phyloP scores from a whole-genome alignment of 2,329 filamentous ascomycete species.

The Hypoxylon sp. region DNA sequence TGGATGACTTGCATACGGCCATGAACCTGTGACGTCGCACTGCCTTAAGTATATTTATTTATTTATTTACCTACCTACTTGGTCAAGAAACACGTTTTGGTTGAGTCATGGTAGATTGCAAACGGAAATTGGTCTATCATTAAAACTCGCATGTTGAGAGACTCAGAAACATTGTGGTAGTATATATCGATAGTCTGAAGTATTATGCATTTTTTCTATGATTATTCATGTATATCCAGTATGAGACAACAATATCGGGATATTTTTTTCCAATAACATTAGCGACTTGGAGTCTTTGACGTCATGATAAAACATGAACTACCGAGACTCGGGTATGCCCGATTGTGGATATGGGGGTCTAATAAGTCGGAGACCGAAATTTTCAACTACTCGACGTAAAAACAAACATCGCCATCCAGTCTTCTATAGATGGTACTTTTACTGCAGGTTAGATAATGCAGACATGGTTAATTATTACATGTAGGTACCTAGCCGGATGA shows the following conservation, averaged over 20 bases:
- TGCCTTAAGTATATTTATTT: conserved; percentile 23
- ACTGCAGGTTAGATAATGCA: conserved; percentile 11
- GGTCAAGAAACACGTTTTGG: conserved; percentile 9
- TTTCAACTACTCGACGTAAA: not conserved
- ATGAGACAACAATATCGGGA: conserved; percentile 22
- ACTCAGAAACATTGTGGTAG: conserved; percentile 35
- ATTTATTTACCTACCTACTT: conserved; percentile 12
- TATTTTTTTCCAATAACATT: conserved; percentile 11
- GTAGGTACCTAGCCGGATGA: conserved; percentile 10
- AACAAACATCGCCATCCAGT: conserved; percentile 25
- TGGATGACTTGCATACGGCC: conserved; percentile 40
- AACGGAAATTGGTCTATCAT: conserved; percentile 30
- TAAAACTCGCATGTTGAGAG: conserved; percentile 13
- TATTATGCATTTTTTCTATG: conserved; percentile 20
- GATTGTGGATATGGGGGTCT: conserved; percentile 11
- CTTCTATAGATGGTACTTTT: conserved; percentile 4
- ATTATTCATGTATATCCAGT: conserved; percentile 6
- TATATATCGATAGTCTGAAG: conserved; percentile 36
- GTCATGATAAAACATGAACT: conserved; percentile 23
- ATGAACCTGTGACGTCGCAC: conserved; percentile 35
- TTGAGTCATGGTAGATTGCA: conserved; percentile 24
- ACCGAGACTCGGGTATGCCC: conserved; percentile 1
- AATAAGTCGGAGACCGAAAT: conserved; percentile 11
- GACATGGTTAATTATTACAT: conserved; percentile 19
- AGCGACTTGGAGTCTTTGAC: conserved; percentile 23